Base-by-base conservation (phyloP, 495 filamentous ascomycete species). In the Penicillium alfredii region DNA sequence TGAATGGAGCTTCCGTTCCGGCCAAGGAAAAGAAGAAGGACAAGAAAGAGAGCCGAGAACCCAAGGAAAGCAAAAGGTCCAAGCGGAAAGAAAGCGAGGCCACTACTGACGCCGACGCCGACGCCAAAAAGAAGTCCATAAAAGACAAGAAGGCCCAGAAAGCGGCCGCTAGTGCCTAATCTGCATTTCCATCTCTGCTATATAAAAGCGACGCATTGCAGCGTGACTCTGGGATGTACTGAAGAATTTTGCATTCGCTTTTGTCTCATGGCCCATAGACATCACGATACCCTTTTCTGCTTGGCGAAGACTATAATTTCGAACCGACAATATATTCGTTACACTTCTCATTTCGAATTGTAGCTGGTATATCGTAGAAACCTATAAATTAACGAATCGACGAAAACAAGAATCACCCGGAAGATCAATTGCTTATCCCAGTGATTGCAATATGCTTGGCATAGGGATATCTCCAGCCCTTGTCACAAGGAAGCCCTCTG, bases 271-370 rank as follows among this genome's bases (percentile, higher is more conserved):
- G 32, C 45, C 43, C 53, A 45, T 45, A 59, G 49, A 52, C 47
- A 58, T 45, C 48, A 52, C 55, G 55, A 63, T 63, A 62, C 61
- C 61, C 55, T 40, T 21, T 56, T 51, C 45, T 40, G 33, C 51
- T 51, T 50, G 44, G 41, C 38, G 37, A 36, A 21, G 38, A 31
- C 18, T 10, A 49, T 30, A 29, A n/a, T n/a, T n/a, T n/a, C n/a
- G n/a, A n/a, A n/a, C n/a, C n/a, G n/a, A n/a, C n/a, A n/a, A n/a
- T n/a, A n/a, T n/a, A n/a, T n/a, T n/a, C n/a, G n/a, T n/a, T n/a
- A n/a, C n/a, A n/a, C n/a, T n/a, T n/a, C n/a, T n/a, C n/a, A n/a
- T n/a, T n/a, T n/a, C n/a, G n/a, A n/a, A n/a, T n/a, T n/a, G n/a
- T n/a, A n/a, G n/a, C n/a, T n/a, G n/a, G n/a, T n/a, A n/a, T n/a